phyloP scores from a whole-genome alignment of 2,329 filamentous ascomycete species.

The Apiospora rasikravindrae region DNA sequence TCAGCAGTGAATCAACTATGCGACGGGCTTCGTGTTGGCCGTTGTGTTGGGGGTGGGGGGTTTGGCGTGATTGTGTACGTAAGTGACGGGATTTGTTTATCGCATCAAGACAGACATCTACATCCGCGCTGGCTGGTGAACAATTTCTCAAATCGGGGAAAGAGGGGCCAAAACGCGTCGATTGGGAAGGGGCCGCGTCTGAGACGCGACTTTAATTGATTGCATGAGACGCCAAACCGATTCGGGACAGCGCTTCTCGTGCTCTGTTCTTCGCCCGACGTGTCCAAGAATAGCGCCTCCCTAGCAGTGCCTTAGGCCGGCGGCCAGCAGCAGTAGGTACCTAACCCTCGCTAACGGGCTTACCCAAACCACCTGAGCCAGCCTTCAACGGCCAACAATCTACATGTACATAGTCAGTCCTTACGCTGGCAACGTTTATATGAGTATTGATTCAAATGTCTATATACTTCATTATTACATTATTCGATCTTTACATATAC shows the following conservation, averaged over 20 bases:
- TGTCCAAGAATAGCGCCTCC: not conserved
- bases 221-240: slow-evolving; percentile 9
- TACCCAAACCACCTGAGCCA: too few species aligned
- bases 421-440: too few species aligned
- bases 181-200: not conserved
- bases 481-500: too few species aligned
- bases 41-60: not conserved
- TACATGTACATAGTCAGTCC: not conserved
- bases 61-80: not conserved
- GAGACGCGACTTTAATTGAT: slow-evolving; percentile 19
- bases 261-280: not conserved
- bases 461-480: too few species aligned
- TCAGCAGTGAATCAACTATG: not conserved
- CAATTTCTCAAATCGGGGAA: slow-evolving; percentile 15
- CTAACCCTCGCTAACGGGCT: too few species aligned
- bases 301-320: too few species aligned
- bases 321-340: too few species aligned
- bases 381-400: too few species aligned
- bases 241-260: not conserved
- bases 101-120: not conserved
- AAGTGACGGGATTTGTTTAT: slow-evolving; percentile 10
- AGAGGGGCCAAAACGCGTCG: slow-evolving; percentile 20
- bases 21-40: not conserved
- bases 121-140: not conserved
- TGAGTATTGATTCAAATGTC: too few species aligned